Conservation (phyloP, 495 filamentous ascomycete species). For the Hypoxylon lenormandii region DNA sequence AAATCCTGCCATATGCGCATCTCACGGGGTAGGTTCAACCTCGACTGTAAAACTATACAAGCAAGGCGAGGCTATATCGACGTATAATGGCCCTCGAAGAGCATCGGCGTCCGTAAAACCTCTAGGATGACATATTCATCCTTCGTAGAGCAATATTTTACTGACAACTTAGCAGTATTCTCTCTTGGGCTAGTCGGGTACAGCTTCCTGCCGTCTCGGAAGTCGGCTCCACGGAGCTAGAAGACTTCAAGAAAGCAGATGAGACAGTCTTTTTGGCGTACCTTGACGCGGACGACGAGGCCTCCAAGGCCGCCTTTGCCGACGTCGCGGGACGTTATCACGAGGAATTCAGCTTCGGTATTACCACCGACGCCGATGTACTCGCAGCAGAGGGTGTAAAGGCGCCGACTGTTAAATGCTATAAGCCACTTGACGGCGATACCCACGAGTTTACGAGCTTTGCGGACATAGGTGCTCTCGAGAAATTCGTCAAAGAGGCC, state of each 20-base stretch:
- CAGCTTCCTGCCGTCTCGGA: conserved; percentile 50
- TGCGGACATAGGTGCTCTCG: conserved; percentile 47
- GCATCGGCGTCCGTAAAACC: conserved; percentile 48
- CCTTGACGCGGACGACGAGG: conserved; percentile 35
- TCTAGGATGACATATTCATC: background rate
- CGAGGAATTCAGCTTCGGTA: conserved; percentile 56
- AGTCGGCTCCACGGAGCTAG: conserved; percentile 32
- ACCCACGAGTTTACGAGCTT: conserved; percentile 40
- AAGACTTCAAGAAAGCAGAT: conserved; percentile 53
- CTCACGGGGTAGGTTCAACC: conserved; percentile 46
- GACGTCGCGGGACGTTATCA: conserved; percentile 50
- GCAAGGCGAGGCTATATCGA: conserved; percentile 8
- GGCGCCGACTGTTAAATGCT: conserved; percentile 52
- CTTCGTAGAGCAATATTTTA: background rate
- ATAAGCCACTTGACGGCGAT: conserved; percentile 52
- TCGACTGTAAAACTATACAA: conserved; percentile 49
- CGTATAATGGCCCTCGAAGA: conserved; percentile 52
- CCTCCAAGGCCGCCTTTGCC: conserved; percentile 34
- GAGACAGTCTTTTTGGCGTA: conserved; percentile 57
- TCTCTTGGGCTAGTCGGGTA: conserved; percentile 49
- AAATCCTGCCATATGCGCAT: conserved; percentile 41
- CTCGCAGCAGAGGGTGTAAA: conserved; percentile 26
- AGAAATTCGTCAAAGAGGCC: conserved; percentile 50
- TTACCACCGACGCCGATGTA: conserved; percentile 40
- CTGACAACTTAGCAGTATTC: conserved; percentile 47